Percentiles rank a stretch among this genome's conserved stretches.
Conservation (phyloP, 306 rosid species). For the Begonia fuchsioides region DNA sequence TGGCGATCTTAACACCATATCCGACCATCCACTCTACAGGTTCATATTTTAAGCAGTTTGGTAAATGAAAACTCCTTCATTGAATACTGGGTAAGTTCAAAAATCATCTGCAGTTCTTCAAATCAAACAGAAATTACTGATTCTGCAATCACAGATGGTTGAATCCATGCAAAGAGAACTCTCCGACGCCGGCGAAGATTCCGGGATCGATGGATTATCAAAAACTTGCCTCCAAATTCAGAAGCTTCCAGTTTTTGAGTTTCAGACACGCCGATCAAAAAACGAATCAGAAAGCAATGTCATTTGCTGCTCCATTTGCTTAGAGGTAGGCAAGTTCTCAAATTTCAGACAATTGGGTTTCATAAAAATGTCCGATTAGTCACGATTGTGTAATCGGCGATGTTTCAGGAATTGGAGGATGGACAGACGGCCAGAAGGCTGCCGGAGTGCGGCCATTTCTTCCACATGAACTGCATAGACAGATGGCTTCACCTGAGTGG, state of each 20-base stretch:
- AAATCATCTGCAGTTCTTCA: too few species aligned
- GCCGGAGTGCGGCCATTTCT: slow-evolving; percentile 35
- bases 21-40: slow-evolving; percentile 10
- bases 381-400: too few species aligned
- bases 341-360: too few species aligned
- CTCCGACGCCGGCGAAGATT: slow-evolving; percentile 16
- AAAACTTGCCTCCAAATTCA: slow-evolving; percentile 10
- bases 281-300: slow-evolving; percentile 7
- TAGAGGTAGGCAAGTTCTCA: slow-evolving; percentile 18
- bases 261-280: not conserved
- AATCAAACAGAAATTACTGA: not conserved
- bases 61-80: slow-evolving; percentile 25
- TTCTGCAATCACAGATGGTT: slow-evolving; percentile 14
- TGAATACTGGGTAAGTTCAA: slow-evolving; percentile 19
- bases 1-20: not conserved
- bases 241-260: slow-evolving; percentile 16
- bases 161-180: slow-evolving; percentile 19
- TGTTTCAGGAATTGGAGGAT: slow-evolving; percentile 21
- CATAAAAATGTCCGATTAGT: not conserved
- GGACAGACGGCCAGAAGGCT: slow-evolving; percentile 30
- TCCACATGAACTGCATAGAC: slow-evolving; percentile 38
- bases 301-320: slow-evolving; percentile 36
- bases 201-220: slow-evolving; percentile 20
- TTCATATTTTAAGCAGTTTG: slow-evolving; percentile 19
- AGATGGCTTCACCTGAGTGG: slow-evolving; percentile 27